Evolutionary conservation across 257 asterid species (phyloP).

Genomic region (Leonotis leonurus): DNA sequence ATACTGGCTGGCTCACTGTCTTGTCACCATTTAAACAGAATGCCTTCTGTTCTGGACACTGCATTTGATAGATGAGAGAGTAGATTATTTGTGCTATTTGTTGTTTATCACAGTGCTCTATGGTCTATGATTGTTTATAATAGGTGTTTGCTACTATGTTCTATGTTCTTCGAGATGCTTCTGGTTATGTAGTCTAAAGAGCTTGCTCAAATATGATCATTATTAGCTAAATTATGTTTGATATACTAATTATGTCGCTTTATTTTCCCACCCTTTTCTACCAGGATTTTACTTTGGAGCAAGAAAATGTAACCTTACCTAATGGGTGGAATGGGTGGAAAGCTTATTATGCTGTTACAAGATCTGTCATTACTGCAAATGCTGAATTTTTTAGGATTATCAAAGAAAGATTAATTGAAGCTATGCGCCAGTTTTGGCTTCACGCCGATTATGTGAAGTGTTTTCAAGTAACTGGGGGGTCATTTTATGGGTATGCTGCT

Average conservation of each 20-base stretch:
- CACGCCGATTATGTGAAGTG: constrained; percentile 94
- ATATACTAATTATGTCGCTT: constrained; percentile 12
- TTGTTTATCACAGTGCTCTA: neutral
- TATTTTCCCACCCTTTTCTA: neutral
- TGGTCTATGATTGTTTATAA: neutral
- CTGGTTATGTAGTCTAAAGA: neutral
- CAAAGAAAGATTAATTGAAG: constrained; percentile 60
- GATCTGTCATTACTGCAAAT: constrained; percentile 66
- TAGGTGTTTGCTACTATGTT: neutral
- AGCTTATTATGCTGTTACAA: constrained; percentile 91
- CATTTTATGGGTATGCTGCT: constrained; percentile 70
- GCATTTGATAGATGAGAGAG: neutral
- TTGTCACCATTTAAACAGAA: neutral
- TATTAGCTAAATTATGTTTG: neutral
- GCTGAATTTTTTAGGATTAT: constrained; percentile 60
- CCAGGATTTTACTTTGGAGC: constrained; percentile 93
- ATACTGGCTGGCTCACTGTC: neutral
- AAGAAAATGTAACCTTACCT: constrained; percentile 56
- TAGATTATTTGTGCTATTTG: neutral
- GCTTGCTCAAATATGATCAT: neutral
- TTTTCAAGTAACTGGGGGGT: constrained; percentile 75
- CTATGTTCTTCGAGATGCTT: neutral
- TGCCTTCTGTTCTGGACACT: neutral
- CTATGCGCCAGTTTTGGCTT: constrained; percentile 86
- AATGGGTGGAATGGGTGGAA: constrained; percentile 99